These are phyloP conservation scores for Fusarium sp. DNA, from an alignment of 2,329 filamentous ascomycete species.

Conservation along the genomic window DNA sequence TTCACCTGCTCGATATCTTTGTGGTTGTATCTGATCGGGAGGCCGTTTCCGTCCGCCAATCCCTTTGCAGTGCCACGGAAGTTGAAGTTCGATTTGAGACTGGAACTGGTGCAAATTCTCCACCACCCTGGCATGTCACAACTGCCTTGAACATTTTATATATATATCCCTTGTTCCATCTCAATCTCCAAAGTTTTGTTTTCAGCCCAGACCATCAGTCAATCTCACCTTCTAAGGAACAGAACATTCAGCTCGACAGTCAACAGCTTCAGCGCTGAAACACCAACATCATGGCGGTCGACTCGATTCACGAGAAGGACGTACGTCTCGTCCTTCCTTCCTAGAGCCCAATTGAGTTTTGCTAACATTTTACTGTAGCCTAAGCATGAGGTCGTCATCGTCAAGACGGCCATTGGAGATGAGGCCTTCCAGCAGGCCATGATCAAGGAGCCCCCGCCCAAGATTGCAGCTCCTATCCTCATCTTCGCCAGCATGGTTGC, in stretches of 20 bases:
- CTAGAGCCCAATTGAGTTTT: neutral
- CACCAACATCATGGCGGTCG: slow-evolving; percentile 36
- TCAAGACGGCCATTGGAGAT: slow-evolving; percentile 46
- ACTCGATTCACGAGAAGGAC: slow-evolving; percentile 37
- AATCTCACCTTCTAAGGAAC: slow-evolving; percentile 17
- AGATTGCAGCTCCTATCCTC: slow-evolving; percentile 33
- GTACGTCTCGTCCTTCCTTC: neutral
- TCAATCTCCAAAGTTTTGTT: neutral
- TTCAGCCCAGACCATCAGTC: slow-evolving; percentile 5
- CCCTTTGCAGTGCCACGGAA: slow-evolving; percentile 15
- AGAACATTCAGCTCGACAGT: slow-evolving; percentile 5
- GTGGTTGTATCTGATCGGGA: slow-evolving; percentile 40
- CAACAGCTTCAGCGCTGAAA: slow-evolving; percentile 24
- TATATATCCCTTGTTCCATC: slow-evolving; percentile 35
- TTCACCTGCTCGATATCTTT: slow-evolving; percentile 32
- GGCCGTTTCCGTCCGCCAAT: slow-evolving; percentile 34
- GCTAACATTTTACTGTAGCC: neutral
- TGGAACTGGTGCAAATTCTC: slow-evolving; percentile 3
- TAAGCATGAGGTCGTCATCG: slow-evolving; percentile 27
- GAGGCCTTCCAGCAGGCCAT: slow-evolving; percentile 48
- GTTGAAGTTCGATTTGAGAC: neutral
- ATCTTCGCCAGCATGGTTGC: slow-evolving; percentile 44
- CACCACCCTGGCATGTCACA: slow-evolving; percentile 1
- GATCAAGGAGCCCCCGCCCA: slow-evolving; percentile 49
- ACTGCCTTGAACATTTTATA: slow-evolving; percentile 1